These are phyloP conservation scores for Aphanoascus verrucosus DNA, from an alignment of 2,329 filamentous ascomycete genomes.

Conservation along the genomic window DNA sequence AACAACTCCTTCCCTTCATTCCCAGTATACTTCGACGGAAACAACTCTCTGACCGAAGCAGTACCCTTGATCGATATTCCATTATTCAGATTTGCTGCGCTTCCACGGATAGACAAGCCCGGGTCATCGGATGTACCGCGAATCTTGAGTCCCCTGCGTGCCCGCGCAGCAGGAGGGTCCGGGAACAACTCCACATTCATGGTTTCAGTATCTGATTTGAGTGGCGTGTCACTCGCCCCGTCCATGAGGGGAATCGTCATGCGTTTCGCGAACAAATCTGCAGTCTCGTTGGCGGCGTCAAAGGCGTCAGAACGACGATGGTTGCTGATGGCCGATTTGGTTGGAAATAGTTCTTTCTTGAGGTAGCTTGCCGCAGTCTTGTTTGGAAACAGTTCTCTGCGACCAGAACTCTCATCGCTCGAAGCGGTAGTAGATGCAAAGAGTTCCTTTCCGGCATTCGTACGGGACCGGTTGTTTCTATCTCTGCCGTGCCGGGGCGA, in stretches of 20 bases:
- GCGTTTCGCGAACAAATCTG: conserved; percentile 41
- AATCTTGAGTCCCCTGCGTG: conserved; percentile 44
- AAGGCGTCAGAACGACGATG: conserved; percentile 43
- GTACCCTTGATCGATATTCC: conserved; percentile 62
- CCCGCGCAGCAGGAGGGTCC: conserved; percentile 18
- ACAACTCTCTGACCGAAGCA: conserved; percentile 55
- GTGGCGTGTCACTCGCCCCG: conserved; percentile 21
- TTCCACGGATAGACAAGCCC: conserved; percentile 31
- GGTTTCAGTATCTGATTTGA: conserved; percentile 1
- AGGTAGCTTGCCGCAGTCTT: conserved; percentile 34
- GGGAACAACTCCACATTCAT: conserved; percentile 33
- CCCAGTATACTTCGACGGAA: conserved; percentile 48
- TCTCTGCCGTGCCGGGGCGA: conserved; percentile 24
- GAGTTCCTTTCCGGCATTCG: conserved; percentile 45
- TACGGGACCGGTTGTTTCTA: conserved; percentile 24
- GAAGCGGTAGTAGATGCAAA: conserved; percentile 35
- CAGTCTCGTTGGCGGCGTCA: conserved; percentile 46
- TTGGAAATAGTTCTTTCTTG: conserved; percentile 51
- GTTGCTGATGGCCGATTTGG: conserved; percentile 32
- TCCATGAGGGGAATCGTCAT: conserved; percentile 43
- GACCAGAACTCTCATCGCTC: conserved; percentile 20
- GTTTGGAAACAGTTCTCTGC: conserved; percentile 40
- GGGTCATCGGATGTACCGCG: conserved; percentile 44
- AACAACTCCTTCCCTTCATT: conserved; percentile 63
- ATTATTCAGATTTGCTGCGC: conserved; percentile 24